Percentiles rank a stretch among this genome's conserved stretches.
Conservation (phyloP, 257 asterid species). For the Solanum rostratum region DNA sequence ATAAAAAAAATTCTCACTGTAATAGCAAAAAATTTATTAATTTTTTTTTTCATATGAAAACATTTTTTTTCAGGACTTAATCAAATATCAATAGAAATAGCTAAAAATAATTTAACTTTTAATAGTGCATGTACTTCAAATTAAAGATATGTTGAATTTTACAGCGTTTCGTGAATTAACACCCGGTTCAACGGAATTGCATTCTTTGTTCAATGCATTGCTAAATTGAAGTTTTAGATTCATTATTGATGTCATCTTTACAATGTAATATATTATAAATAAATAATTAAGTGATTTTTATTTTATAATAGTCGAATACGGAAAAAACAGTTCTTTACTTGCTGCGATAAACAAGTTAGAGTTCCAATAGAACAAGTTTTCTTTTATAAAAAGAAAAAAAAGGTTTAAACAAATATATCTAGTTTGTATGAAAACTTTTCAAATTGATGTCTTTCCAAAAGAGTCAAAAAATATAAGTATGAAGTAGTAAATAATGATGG, state of each 20-base stretch:
- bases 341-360: background rate
- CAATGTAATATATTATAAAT: background rate
- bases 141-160: background rate
- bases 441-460: background rate
- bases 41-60: no score
- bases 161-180: background rate
- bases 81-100: no score
- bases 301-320: background rate
- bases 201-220: background rate
- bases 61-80: background rate
- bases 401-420: background rate
- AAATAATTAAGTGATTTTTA: background rate
- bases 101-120: no score
- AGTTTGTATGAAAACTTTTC: background rate
- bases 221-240: background rate
- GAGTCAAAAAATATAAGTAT: background rate
- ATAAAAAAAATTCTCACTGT: background rate
- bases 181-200: background rate
- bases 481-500: background rate
- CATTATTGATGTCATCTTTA: background rate
- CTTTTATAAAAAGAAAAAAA: background rate
- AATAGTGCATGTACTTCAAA: background rate
- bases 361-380: background rate
- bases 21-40: rapidly evolving
- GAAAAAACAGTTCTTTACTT: background rate